Percentiles rank a stretch among this genome's conserved stretches.
phyloP scores from a whole-genome alignment of 2,329 filamentous ascomycete genomes.

The Penicillium sclerotigenum region DNA sequence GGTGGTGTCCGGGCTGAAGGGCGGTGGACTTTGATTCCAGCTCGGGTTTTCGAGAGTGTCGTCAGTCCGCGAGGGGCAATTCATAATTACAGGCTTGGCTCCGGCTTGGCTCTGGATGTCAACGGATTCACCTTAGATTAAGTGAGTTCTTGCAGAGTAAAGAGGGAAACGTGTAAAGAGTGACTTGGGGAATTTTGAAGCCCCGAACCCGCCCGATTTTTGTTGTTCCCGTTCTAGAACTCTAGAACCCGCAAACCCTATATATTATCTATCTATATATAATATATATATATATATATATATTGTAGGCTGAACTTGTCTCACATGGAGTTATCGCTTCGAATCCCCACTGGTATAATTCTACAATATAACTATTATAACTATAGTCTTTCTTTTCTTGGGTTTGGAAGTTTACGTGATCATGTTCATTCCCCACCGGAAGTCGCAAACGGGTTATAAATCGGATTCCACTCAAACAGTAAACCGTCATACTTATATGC shows the following conservation, averaged over 20 bases:
- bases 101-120: neutral
- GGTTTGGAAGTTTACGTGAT: neutral
- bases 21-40: constrained; percentile 61
- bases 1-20: constrained; percentile 58
- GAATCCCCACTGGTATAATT: neutral
- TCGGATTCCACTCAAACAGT: neutral
- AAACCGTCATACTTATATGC: neutral
- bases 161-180: neutral
- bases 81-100: constrained; percentile 48
- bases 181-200: constrained; percentile 6
- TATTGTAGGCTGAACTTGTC: neutral
- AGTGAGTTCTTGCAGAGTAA: no score
- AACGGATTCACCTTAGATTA: neutral
- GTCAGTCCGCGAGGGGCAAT: constrained; percentile 63
- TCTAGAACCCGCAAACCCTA: neutral
- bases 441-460: neutral
- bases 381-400: no score
- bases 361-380: no score
- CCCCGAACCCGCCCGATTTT: constrained; percentile 28
- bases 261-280: no score
- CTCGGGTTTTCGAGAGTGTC: constrained; percentile 51
- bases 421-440: neutral
- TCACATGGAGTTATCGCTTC: neutral
- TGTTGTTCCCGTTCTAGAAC: neutral
- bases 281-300: no score